phyloP scores from a whole-genome alignment of 305 asterid genomes.

The Nicotiana rustica region DNA sequence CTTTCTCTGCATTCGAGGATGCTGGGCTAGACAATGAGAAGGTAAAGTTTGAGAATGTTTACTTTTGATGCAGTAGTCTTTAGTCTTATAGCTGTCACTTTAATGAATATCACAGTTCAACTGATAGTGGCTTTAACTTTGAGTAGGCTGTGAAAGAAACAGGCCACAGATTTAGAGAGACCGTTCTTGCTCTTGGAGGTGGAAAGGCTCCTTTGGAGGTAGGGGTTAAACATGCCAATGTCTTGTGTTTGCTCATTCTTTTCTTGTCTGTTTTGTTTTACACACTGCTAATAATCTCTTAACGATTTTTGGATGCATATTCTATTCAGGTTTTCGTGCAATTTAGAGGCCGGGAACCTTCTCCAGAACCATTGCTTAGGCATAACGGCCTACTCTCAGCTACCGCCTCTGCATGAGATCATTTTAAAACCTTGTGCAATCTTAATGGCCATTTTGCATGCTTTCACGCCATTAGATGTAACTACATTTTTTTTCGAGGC shows the following conservation, averaged over 20 bases:
- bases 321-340: constrained; percentile 78
- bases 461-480: not conserved
- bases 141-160: constrained; percentile 91
- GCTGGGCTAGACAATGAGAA: constrained; percentile 81
- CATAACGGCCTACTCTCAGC: constrained; percentile 83
- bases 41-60: constrained; percentile 51
- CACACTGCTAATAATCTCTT: constrained; percentile 22
- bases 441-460: constrained; percentile 7
- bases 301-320: constrained; percentile 24
- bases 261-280: not conserved
- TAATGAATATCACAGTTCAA: not conserved
- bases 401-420: constrained; percentile 47
- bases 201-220: constrained; percentile 96
- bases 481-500: not conserved
- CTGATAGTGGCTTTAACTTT: constrained; percentile 23
- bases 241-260: not conserved
- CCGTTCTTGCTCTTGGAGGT: constrained; percentile 97
- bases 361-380: constrained; percentile 92
- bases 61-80: not conserved
- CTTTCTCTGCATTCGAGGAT: constrained; percentile 98
- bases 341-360: constrained; percentile 97
- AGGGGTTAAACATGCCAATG: constrained; percentile 36
- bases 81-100: not conserved
- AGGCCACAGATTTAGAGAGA: constrained; percentile 91
- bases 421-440: not conserved